Percentiles rank a stretch among this genome's conserved stretches.
phyloP scores from a whole-genome alignment of 441 rosid genomes.

The California macrophylla region DNA sequence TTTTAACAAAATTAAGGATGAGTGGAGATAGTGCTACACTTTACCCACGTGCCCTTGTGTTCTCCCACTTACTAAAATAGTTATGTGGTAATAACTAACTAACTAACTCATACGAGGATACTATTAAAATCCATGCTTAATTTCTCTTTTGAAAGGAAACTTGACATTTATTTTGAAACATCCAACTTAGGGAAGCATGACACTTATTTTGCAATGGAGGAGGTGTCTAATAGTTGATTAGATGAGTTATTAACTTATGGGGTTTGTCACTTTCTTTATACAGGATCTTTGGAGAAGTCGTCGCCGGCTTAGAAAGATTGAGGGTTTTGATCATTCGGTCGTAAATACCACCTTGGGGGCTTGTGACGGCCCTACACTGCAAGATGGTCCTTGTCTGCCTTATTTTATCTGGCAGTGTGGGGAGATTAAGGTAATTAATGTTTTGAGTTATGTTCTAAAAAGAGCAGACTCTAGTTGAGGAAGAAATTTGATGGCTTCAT shows the following conservation, averaged over 20 bases:
- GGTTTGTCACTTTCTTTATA: not conserved
- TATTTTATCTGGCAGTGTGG: constrained; percentile 88
- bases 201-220: not conserved
- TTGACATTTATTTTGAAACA: not conserved
- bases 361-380: constrained; percentile 53
- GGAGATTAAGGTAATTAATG: constrained; percentile 46
- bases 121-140: not conserved
- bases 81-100: too few relatives aligned
- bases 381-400: constrained; percentile 66
- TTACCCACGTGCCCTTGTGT: not conserved
- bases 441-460: not conserved
- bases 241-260: not conserved
- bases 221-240: not conserved
- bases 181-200: not conserved
- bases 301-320: constrained; percentile 48
- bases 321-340: constrained; percentile 81
- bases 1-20: not conserved
- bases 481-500: not conserved
- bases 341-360: constrained; percentile 76
- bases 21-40: not conserved
- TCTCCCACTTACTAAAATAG: not conserved
- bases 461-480: not conserved
- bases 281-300: constrained; percentile 88
- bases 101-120: not conserved
- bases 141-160: not conserved